phyloP scores from a whole-genome alignment of 2,329 filamentous ascomycete genomes.

The Tolypocladium pustulatum region DNA sequence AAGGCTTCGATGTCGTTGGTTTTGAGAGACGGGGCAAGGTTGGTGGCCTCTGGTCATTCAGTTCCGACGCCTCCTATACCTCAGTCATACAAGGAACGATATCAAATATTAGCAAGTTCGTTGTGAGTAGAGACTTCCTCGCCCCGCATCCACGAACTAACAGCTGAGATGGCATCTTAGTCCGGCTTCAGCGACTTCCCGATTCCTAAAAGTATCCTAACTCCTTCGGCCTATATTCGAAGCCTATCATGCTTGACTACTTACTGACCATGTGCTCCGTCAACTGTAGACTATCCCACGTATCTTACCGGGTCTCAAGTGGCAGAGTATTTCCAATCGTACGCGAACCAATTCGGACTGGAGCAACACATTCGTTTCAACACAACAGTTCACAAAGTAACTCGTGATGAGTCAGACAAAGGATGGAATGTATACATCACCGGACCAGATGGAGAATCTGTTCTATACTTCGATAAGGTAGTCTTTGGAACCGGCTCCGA shows the following conservation, averaged over 20 bases:
- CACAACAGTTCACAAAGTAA: slow-evolving; percentile 12
- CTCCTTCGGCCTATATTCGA: neutral
- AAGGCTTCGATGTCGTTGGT: slow-evolving; percentile 30
- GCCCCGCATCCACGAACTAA: no score
- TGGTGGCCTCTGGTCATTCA: slow-evolving; percentile 28
- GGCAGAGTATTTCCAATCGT: slow-evolving; percentile 22
- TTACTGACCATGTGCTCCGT: neutral
- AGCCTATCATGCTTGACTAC: no score
- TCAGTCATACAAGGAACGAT: slow-evolving; percentile 1
- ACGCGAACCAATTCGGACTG: slow-evolving; percentile 22
- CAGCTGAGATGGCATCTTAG: slow-evolving; percentile 5
- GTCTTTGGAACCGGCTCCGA: slow-evolving; percentile 25
- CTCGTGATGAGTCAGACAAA: slow-evolving; percentile 1
- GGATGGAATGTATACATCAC: slow-evolving; percentile 1
- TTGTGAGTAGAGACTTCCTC: neutral
- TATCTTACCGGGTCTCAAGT: slow-evolving; percentile 15
- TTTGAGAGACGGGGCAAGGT: slow-evolving; percentile 30
- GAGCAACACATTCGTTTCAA: slow-evolving; percentile 15
- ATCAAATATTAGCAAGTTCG: slow-evolving; percentile 5
- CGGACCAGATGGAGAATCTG: neutral
- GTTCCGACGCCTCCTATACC: neutral
- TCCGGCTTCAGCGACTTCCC: slow-evolving; percentile 27
- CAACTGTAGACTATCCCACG: slow-evolving; percentile 7
- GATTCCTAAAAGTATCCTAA: slow-evolving; percentile 14
- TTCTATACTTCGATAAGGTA: slow-evolving; percentile 25